These are phyloP conservation scores for Ophiosphaerella narmari DNA, from an alignment of 2,329 filamentous ascomycete genomes.

Conservation along the genomic window DNA sequence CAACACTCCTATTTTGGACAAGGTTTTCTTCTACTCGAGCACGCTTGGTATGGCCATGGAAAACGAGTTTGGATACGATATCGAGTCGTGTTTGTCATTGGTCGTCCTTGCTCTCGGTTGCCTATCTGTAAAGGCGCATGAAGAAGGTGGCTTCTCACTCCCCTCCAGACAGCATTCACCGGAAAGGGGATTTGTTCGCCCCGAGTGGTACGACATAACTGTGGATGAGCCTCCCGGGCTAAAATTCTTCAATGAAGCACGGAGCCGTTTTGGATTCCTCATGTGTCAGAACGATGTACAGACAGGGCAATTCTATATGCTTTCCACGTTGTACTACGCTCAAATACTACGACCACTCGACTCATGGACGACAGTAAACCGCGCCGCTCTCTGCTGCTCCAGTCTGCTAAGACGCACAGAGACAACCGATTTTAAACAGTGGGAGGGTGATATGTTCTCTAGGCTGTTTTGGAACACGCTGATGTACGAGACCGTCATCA, in stretches of 20 bases:
- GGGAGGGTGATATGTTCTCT: constrained; percentile 62
- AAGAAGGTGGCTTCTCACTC: constrained; percentile 55
- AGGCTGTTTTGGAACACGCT: constrained; percentile 61
- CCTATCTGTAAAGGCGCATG: constrained; percentile 54
- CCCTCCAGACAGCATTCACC: constrained; percentile 35
- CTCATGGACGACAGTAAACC: constrained; percentile 59
- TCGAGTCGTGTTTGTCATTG: constrained; percentile 58
- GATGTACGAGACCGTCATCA: constrained; percentile 61
- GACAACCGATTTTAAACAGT: constrained; percentile 52
- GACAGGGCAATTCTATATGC: constrained; percentile 58
- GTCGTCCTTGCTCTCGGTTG: constrained; percentile 59
- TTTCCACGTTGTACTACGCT: constrained; percentile 58
- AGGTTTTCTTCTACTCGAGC: constrained; percentile 56
- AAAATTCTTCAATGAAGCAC: constrained; percentile 60
- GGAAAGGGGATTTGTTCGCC: constrained; percentile 27
- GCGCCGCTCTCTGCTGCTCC: constrained; percentile 57
- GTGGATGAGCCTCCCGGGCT: constrained; percentile 51
- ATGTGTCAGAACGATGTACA: constrained; percentile 56
- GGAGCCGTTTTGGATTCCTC: constrained; percentile 57
- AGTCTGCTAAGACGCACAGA: constrained; percentile 52
- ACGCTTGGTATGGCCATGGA: constrained; percentile 56
- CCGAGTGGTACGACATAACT: constrained; percentile 44
- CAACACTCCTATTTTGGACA: constrained; percentile 58
- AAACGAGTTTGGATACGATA: constrained; percentile 56
- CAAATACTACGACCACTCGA: constrained; percentile 60